These are phyloP conservation scores for Euptelea pleiosperma DNA, from an alignment of 164 flowering plant species.

Conservation along the genomic window DNA sequence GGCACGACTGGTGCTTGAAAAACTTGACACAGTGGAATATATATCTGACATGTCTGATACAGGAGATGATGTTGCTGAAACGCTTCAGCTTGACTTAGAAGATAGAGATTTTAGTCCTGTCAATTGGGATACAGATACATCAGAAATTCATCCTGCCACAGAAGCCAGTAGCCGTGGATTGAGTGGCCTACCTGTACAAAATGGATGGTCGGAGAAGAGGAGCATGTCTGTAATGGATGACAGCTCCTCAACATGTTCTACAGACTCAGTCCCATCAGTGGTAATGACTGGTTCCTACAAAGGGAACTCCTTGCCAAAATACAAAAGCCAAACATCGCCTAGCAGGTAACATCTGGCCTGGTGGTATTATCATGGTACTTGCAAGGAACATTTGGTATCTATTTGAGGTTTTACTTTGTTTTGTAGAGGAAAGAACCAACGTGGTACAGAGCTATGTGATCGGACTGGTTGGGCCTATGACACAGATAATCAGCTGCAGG, in stretches of 20 bases:
- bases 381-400: not conserved
- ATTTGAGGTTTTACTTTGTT: constrained; percentile 10
- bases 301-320: constrained; percentile 42
- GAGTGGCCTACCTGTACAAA: constrained; percentile 43
- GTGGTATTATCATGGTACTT: not conserved
- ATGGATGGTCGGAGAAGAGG: constrained; percentile 58
- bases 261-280: constrained; percentile 81
- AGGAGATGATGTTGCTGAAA: constrained; percentile 54
- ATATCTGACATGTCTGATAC: constrained; percentile 75
- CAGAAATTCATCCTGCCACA: constrained; percentile 60
- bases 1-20: constrained; percentile 38
- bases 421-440: constrained; percentile 60
- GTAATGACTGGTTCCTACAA: constrained; percentile 54
- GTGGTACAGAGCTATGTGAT: constrained; percentile 32
- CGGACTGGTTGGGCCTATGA: constrained; percentile 37
- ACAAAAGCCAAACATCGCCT: constrained; percentile 48
- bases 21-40: constrained; percentile 54
- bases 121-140: constrained; percentile 86
- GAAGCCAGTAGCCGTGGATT: constrained; percentile 56
- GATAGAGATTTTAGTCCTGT: constrained; percentile 73
- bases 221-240: constrained; percentile 71
- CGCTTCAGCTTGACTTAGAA: constrained; percentile 68
- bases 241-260: constrained; percentile 95
- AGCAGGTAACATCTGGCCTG: constrained; percentile 48
- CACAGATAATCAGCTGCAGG: constrained; percentile 37